These are phyloP conservation scores for Coprinopsis strossmayeri DNA, from an alignment of 768 basidiomycete species.

Conservation along the genomic window DNA sequence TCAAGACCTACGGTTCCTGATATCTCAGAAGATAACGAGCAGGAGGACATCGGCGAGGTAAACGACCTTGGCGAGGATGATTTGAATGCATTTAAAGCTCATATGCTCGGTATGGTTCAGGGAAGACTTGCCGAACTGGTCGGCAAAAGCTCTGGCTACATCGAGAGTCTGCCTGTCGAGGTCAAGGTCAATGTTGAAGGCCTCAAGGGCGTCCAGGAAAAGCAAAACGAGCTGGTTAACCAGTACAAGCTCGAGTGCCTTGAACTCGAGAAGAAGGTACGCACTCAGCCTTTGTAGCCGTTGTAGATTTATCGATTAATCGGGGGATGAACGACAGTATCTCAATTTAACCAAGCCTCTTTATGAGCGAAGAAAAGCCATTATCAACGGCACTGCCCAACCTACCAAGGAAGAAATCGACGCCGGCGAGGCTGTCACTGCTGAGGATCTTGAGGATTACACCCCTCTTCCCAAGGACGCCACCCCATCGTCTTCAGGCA, in stretches of 20 bases:
- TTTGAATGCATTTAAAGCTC: conserved; percentile 43
- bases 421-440: conserved; percentile 54
- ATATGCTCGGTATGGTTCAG: conserved; percentile 83
- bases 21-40: conserved; percentile 77
- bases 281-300: no score
- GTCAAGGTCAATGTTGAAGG: conserved; percentile 85
- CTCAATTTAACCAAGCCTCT: conserved; percentile 73
- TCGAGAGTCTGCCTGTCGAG: conserved; percentile 78
- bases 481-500: conserved; percentile 39
- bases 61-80: conserved; percentile 37
- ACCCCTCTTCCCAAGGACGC: conserved; percentile 50
- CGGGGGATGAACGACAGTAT: conserved; percentile 37
- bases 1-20: conserved; percentile 87
- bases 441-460: conserved; percentile 33
- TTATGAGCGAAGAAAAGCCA: conserved; percentile 78
- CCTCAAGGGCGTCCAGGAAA: conserved; percentile 88
- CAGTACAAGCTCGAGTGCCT: conserved; percentile 94
- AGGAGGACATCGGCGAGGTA: conserved; percentile 34
- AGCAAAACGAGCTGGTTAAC: conserved; percentile 86
- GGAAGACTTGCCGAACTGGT: conserved; percentile 79
- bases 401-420: conserved; percentile 80
- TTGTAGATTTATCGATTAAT: conserved; percentile 1
- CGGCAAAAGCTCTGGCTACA: conserved; percentile 91
- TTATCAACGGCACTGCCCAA: conserved; percentile 71
- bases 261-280: conserved; percentile 92